These are phyloP conservation scores for Cynara cardunculus DNA, from an alignment of 129 eudicot species.

Conservation along the genomic window DNA sequence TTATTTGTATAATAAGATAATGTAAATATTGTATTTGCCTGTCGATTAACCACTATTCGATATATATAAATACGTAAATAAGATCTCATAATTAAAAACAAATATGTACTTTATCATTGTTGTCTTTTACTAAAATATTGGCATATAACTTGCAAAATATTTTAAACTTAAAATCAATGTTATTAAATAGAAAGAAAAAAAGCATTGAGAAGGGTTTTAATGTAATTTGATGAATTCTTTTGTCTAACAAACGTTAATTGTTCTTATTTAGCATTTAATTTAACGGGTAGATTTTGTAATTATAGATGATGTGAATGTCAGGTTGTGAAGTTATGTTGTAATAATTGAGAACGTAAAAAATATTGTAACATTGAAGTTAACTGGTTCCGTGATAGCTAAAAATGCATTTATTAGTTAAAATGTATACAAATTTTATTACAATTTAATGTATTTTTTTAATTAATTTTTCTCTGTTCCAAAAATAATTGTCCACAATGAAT, in stretches of 20 bases:
- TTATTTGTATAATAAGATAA: neutral
- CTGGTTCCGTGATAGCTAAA: neutral
- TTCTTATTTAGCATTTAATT: too few relatives aligned
- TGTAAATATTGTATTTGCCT: neutral
- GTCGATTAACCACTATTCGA: neutral
- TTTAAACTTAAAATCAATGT: neutral
- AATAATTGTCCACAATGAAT: neutral
- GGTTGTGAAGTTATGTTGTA: neutral
- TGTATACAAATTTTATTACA: neutral
- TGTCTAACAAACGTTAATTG: too few relatives aligned
- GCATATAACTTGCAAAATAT: neutral
- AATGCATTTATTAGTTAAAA: neutral
- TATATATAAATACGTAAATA: neutral
- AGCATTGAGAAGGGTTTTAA: neutral
- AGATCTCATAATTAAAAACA: neutral
- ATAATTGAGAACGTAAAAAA: too few relatives aligned
- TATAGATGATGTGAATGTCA: neutral
- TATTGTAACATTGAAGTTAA: neutral
- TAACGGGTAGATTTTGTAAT: too few relatives aligned
- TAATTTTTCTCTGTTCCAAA: neutral
- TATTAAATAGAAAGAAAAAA: neutral
- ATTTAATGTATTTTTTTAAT: too few relatives aligned
- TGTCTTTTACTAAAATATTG: neutral
- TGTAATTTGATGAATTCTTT: neutral
- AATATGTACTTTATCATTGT: neutral